Evolutionary conservation across 2,329 filamentous ascomycete genomes (phyloP).

Genomic region (Phialemonium atrogriseum): DNA sequence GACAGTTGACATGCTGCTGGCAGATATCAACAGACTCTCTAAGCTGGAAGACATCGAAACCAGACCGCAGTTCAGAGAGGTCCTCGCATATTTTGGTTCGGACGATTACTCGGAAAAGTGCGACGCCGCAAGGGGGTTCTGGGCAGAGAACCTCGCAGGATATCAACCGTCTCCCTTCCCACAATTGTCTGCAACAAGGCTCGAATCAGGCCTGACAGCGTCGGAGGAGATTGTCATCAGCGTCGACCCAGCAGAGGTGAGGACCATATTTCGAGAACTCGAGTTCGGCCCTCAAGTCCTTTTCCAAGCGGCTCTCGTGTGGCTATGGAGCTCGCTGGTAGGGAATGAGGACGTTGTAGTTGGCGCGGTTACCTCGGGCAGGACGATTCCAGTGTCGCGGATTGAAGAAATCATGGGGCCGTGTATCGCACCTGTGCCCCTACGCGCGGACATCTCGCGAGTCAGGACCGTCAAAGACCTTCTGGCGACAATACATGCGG

Average conservation of each 20-base stretch:
- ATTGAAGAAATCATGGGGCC: conserved; percentile 73
- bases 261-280: conserved; percentile 25
- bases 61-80: conserved; percentile 51
- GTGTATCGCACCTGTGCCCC: conserved; percentile 67
- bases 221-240: conserved; percentile 21
- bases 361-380: conserved; percentile 74
- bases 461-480: conserved; percentile 50
- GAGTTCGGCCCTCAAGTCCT: conserved; percentile 59
- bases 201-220: conserved; percentile 15
- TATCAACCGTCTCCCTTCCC: conserved; percentile 49
- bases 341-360: conserved; percentile 61
- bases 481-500: conserved; percentile 52
- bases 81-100: conserved; percentile 43
- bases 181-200: conserved; percentile 32
- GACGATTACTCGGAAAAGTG: conserved; percentile 17
- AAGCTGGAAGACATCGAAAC: conserved; percentile 13
- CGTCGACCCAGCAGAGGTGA: conserved; percentile 24
- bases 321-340: conserved; percentile 56
- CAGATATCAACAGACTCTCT: conserved; percentile 53
- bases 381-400: conserved; percentile 60
- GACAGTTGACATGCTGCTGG: conserved; percentile 69
- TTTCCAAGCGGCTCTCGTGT: conserved; percentile 64
- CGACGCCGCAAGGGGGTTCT: conserved; percentile 50
- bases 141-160: conserved; percentile 57
- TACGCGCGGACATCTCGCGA: conserved; percentile 52